A percentile compares a stretch with the other conserved stretches of the same genome.
Conservation (phyloP, 2,329 filamentous ascomycete genomes). For the Laburnicola sp. region DNA sequence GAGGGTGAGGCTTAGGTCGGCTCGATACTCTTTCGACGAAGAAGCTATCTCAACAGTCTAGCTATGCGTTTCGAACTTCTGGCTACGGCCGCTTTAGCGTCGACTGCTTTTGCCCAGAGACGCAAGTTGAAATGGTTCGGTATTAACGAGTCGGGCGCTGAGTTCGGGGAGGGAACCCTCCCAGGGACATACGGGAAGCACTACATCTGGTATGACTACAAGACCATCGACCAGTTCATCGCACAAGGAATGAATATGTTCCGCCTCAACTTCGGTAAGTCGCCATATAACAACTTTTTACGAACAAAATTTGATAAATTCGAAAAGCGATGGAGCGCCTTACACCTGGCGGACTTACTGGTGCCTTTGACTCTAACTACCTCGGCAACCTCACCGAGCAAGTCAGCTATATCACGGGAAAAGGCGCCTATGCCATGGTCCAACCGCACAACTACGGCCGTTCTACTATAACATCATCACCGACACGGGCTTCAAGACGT, state of each 20-base stretch:
- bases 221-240: conserved; percentile 53
- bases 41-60: background rate
- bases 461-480: conserved; percentile 51
- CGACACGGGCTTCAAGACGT: conserved; percentile 48
- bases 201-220: conserved; percentile 64
- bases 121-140: conserved; percentile 49
- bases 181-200: conserved; percentile 63
- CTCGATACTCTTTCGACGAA: conserved; percentile 7
- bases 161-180: conserved; percentile 62
- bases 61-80: conserved; percentile 38
- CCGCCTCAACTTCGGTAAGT: conserved; percentile 54
- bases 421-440: conserved; percentile 54
- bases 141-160: conserved; percentile 62
- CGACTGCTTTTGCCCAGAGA: conserved; percentile 34
- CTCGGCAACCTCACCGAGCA: conserved; percentile 48
- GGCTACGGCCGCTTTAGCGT: conserved; percentile 31
- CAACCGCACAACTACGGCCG: conserved; percentile 57
- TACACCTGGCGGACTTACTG: conserved; percentile 54
- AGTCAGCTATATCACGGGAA: conserved; percentile 53
- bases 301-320: background rate
- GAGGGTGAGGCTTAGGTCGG: conserved; percentile 8
- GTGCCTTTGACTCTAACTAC: conserved; percentile 49
- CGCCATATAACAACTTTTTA: background rate
- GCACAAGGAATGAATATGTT: conserved; percentile 60
- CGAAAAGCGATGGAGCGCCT: conserved; percentile 60